Evolutionary conservation across 139 green algal species (phyloP), one percentile per base, ranked within the genome.

Genomic region (Edaphochlamys debaryana): DNA sequence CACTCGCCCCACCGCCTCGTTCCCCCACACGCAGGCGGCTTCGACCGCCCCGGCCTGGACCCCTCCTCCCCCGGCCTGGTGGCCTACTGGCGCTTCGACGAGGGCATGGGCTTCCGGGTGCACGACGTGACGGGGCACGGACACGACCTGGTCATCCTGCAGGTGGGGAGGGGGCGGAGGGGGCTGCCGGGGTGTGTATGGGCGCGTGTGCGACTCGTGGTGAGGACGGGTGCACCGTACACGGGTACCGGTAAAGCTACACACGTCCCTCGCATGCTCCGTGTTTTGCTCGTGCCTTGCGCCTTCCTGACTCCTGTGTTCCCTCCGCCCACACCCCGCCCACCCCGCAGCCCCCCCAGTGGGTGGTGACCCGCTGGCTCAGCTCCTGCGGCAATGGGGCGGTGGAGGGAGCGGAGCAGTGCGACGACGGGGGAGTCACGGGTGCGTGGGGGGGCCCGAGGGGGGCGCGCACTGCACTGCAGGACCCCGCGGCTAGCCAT

Each of bases 51-150:
- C 4, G 85, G 86, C 36, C 72, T 95, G 45, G 88, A 93, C 68
- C 86, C 77, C 40, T 45, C 72, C 50, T 45, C 87, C n/a, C 60
- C 77, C 13, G 79, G 68, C 73, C 74, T 89, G 52, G 91, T 97
- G 40, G 93, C 95, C 25, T 97, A 96, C 79, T 98, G 94, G 93
- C 93, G 91, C 42, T 98, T 98, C 84, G 95, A 98, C 80, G 93
- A 95, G 80, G 95, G 95, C 32, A 29, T 64, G 6, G 95, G 90
- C 27, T 93, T 87, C 82, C 45, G 58, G 15, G 93, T 95, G 13
- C 74, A 91, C n/a, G 95, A 98, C 85, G 80, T 88, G 29, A 98
- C 94, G 2, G 90, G 90, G 5, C 87, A 90, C 42, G 93, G 93
- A 2, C 92, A 97, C 80, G 87, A 97, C 86, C 91, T 98, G 34